Conservation (phyloP, 2,329 filamentous ascomycete genomes). For the Colletotrichum karsti region DNA sequence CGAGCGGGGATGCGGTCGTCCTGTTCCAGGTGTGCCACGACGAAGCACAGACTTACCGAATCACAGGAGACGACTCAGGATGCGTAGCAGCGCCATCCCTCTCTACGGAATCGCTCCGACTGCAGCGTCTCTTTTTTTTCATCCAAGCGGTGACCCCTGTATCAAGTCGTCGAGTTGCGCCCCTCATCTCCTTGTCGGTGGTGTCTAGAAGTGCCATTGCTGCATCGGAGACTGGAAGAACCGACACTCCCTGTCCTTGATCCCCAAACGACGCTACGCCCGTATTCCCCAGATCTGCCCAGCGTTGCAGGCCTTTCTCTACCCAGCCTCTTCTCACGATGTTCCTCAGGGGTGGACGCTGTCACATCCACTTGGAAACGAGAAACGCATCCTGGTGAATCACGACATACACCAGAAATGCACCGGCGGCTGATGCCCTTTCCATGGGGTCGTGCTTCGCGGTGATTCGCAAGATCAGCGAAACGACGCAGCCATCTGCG, state of each 20-base stretch:
- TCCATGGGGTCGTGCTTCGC: neutral
- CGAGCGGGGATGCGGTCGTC: neutral
- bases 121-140: neutral
- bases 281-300: conserved; percentile 1
- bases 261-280: neutral
- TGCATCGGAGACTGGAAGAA: conserved; percentile 11
- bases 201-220: neutral
- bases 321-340: neutral
- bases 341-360: neutral
- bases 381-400: conserved; percentile 6
- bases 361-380: neutral
- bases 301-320: neutral
- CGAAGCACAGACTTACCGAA: conserved; percentile 11
- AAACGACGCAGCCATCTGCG: conserved; percentile 8
- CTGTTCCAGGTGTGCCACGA: conserved; percentile 18
- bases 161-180: neutral
- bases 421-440: neutral
- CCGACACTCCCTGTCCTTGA: conserved; percentile 4
- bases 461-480: neutral
- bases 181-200: neutral
- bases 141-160: conserved; percentile 11
- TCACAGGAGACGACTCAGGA: neutral
- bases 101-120: conserved; percentile 8
- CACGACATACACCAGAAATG: neutral
- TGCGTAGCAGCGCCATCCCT: neutral